phyloP scores from a whole-genome alignment of 2,329 filamentous ascomycete species.

The Colletotrichum lindemuthianum region DNA sequence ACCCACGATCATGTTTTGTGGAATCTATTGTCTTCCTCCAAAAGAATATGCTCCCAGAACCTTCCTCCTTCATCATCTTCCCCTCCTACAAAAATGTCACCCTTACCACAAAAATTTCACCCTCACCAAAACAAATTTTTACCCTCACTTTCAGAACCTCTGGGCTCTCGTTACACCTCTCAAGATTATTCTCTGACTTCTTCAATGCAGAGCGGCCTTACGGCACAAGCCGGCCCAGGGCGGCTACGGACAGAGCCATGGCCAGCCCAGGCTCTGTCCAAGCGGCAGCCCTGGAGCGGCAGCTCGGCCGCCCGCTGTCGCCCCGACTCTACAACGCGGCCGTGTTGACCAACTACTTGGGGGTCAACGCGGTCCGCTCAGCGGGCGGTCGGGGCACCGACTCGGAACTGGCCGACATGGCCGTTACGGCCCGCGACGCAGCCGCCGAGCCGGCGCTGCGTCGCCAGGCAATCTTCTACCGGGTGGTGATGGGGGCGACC shows the following conservation, averaged over 20 bases:
- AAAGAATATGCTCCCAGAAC: not conserved
- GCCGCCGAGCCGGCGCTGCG: constrained; percentile 17
- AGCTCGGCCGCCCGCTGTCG: constrained; percentile 10
- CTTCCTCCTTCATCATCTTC: not conserved
- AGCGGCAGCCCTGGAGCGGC: constrained; percentile 15
- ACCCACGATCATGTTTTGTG: not conserved
- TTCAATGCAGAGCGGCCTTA: not conserved
- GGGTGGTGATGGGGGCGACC: constrained; percentile 9
- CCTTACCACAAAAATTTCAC: not conserved
- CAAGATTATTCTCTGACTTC: constrained; percentile 5
- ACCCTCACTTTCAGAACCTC: not conserved
- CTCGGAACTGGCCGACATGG: constrained; percentile 31
- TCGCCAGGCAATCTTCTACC: constrained; percentile 22
- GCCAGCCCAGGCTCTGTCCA: not conserved
- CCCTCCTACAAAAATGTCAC: not conserved
- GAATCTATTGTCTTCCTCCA: no score
- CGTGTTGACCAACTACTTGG: constrained; percentile 13
- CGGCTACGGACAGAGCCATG: no score
- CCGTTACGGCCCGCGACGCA: constrained; percentile 10
- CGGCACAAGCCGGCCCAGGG: not conserved
- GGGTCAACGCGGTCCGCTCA: constrained; percentile 15
- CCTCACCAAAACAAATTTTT: not conserved
- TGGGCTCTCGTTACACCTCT: no score
- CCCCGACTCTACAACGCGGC: constrained; percentile 17
- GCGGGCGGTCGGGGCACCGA: constrained; percentile 28